A percentile compares a stretch with the other conserved stretches of the same genome.
These are phyloP conservation scores for Vaccinium corymbosum DNA, from an alignment of 148 eudicot species.

Conservation along the genomic window DNA sequence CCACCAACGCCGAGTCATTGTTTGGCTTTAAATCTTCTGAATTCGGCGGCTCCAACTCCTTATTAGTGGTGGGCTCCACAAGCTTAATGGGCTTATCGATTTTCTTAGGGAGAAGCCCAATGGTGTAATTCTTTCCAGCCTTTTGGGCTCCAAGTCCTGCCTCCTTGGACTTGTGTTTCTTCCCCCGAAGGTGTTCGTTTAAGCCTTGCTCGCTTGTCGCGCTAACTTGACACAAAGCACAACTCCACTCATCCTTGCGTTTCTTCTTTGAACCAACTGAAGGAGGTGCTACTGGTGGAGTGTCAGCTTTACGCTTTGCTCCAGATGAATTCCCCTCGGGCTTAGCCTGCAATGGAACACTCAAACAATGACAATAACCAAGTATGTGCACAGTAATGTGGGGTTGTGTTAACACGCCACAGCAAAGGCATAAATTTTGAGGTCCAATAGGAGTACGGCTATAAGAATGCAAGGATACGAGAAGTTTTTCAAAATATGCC, in stretches of 20 bases:
- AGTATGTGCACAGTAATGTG: neutral
- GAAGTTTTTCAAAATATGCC: neutral
- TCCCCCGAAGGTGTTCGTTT: slow-evolving; percentile 53
- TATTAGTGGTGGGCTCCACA: neutral
- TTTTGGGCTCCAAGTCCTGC: slow-evolving; percentile 27
- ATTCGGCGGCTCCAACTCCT: neutral
- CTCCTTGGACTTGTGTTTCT: slow-evolving; percentile 51
- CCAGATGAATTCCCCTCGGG: slow-evolving; percentile 32
- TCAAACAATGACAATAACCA: slow-evolving; percentile 10
- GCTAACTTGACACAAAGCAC: slow-evolving; percentile 53
- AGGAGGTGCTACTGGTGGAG: slow-evolving; percentile 21
- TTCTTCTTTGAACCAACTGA: slow-evolving; percentile 30
- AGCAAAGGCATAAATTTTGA: neutral
- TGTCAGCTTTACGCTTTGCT: slow-evolving; percentile 45
- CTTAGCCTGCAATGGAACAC: slow-evolving; percentile 45
- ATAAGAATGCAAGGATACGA: neutral
- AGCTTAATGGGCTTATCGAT: slow-evolving; percentile 15
- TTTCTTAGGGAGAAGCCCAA: slow-evolving; percentile 34
- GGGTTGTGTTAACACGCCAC: neutral
- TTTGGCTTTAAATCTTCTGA: neutral
- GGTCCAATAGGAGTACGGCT: no score
- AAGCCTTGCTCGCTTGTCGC: slow-evolving; percentile 47
- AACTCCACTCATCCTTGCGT: slow-evolving; percentile 50
- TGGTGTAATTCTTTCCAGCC: slow-evolving; percentile 28
- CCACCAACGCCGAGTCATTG: neutral